These are phyloP conservation scores for Rehmannia glutinosa DNA, from an alignment of 257 asterid genomes.

Conservation along the genomic window DNA sequence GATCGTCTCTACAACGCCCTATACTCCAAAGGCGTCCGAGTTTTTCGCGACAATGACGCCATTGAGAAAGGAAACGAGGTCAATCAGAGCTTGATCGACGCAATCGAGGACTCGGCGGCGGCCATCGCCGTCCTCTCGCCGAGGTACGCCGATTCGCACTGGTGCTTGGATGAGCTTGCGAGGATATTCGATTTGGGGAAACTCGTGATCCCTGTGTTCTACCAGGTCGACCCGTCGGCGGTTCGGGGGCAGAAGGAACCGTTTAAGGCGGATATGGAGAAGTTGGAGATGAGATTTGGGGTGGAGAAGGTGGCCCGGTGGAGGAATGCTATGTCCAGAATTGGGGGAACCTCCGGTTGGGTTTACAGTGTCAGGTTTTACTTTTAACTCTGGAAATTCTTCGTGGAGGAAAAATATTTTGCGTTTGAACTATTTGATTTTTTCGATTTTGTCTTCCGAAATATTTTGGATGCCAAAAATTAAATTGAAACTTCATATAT, in stretches of 20 bases:
- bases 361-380: slow-evolving; percentile 6
- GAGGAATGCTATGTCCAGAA: slow-evolving; percentile 29
- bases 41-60: slow-evolving; percentile 25
- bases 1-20: slow-evolving; percentile 23
- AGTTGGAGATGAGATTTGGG: not conserved
- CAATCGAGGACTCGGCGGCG: slow-evolving; percentile 29
- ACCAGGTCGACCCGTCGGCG: slow-evolving; percentile 21
- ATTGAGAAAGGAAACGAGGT: slow-evolving; percentile 22
- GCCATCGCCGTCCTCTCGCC: slow-evolving; percentile 26
- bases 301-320: slow-evolving; percentile 7
- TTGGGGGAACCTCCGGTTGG: slow-evolving; percentile 31
- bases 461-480: too few relatives aligned
- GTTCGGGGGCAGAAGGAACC: slow-evolving; percentile 30
- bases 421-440: too few relatives aligned
- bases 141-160: slow-evolving; percentile 25
- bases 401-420: too few relatives aligned
- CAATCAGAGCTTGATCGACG: slow-evolving; percentile 1
- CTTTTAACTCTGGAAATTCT: not conserved
- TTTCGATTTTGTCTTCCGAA: too few relatives aligned
- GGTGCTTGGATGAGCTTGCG: slow-evolving; percentile 33
- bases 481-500: too few relatives aligned
- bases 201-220: slow-evolving; percentile 26
- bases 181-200: slow-evolving; percentile 9
- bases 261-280: slow-evolving; percentile 7
- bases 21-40: slow-evolving; percentile 15